phyloP scores from a whole-genome alignment of 2,329 filamentous ascomycete genomes.

The Fusarium paranaense region DNA sequence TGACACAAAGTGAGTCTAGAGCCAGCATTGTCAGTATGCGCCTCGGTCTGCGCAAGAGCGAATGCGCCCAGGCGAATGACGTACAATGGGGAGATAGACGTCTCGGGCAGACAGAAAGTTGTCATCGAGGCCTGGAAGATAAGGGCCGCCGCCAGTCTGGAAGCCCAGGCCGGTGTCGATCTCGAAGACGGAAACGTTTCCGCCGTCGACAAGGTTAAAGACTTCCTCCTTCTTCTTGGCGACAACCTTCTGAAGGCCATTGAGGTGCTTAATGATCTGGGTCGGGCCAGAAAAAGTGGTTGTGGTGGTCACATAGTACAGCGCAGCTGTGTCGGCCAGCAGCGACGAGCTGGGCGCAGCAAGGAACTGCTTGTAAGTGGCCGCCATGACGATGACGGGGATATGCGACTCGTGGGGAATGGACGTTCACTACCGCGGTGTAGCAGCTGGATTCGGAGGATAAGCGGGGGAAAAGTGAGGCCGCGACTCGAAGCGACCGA shows the following conservation, averaged over 20 bases:
- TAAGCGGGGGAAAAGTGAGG: constrained; percentile 6
- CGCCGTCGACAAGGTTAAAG: constrained; percentile 78
- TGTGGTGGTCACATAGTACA: constrained; percentile 92
- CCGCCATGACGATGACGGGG: constrained; percentile 51
- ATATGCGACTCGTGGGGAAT: constrained; percentile 26
- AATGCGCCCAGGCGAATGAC: constrained; percentile 49
- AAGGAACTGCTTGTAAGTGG: constrained; percentile 78
- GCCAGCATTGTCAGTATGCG: constrained; percentile 17
- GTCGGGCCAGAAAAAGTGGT: constrained; percentile 77
- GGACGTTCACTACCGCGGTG: constrained; percentile 5
- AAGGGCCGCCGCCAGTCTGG: constrained; percentile 81
- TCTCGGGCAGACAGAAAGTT: constrained; percentile 90
- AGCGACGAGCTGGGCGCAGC: constrained; percentile 72
- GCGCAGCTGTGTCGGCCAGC: constrained; percentile 73
- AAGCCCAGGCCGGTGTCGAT: constrained; percentile 88
- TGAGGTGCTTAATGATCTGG: constrained; percentile 86
- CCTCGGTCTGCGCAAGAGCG: neutral
- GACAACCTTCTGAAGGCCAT: constrained; percentile 76
- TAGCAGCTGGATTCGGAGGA: constrained; percentile 9
- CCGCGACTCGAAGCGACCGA: constrained; percentile 26
- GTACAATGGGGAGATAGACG: constrained; percentile 84
- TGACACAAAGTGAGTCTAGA: constrained; percentile 85
- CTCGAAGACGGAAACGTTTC: constrained; percentile 81
- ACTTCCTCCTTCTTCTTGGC: constrained; percentile 86
- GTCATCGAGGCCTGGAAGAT: constrained; percentile 90